These are phyloP conservation scores for Fusarium vanettenii DNA, from an alignment of 2,329 filamentous ascomycete genomes.

Conservation along the genomic window DNA sequence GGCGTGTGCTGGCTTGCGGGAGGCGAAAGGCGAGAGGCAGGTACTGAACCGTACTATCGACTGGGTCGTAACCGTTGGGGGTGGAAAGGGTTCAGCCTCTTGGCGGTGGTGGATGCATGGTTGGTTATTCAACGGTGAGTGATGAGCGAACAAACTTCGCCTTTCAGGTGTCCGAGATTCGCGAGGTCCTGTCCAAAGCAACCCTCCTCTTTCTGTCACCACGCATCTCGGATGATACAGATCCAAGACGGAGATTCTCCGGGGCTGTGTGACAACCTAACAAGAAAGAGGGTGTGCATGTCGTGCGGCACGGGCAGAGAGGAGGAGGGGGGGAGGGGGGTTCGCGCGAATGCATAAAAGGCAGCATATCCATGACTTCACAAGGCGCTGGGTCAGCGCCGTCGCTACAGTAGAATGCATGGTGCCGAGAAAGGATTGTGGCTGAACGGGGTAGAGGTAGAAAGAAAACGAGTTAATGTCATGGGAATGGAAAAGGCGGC, in stretches of 20 bases:
- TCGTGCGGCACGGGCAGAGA: conserved; percentile 14
- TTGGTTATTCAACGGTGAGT: conserved; percentile 8
- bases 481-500: background rate
- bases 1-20: background rate
- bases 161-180: background rate
- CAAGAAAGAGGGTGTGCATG: conserved; percentile 14
- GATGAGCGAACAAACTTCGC: background rate
- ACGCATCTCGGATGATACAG: conserved; percentile 2
- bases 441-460: background rate
- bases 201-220: background rate
- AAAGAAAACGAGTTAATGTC: background rate
- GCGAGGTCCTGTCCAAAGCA: background rate
- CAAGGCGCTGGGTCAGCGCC: background rate
- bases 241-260: conserved; percentile 28
- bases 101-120: background rate
- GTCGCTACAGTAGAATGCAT: conserved; percentile 14
- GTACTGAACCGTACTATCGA: background rate
- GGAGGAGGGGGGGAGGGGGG: background rate
- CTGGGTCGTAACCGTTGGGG: background rate
- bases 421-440: conserved; percentile 18
- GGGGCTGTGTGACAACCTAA: conserved; percentile 8
- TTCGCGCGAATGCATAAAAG: conserved; percentile 18
- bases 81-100: background rate
- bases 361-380: conserved; percentile 27
- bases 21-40: conserved; percentile 3